Evolutionary conservation across 106 monocot genomes (phyloP), one percentile per base, ranked within the genome.

Genomic region (Dendrobium chrysotoxum): DNA sequence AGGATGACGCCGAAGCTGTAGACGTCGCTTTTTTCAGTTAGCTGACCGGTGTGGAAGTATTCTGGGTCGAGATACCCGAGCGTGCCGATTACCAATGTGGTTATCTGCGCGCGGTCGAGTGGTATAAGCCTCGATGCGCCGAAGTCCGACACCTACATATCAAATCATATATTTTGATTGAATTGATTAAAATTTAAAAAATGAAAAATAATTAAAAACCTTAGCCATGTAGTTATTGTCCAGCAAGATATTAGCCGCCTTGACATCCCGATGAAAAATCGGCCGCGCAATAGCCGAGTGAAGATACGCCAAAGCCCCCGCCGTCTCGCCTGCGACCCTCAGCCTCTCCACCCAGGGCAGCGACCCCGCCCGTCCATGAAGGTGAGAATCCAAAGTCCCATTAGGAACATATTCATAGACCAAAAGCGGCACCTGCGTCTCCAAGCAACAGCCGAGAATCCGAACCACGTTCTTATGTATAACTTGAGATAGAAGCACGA

Each of bases 11-110:
- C 87, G 46, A 87, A 87, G 75, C 89, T 86, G 70, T 89, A 89
- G 6, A 89, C 89, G 26, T 89, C 89, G 73, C 89, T 89, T 76
- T 83, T 86, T 18, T 86, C 84, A 7, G 86, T 89, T 10, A 89
- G 41, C 28, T 50, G 68, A 0, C 84, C 79, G 0, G 84, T 84
- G 8, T 82, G 83, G 12, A 89, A 81, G 66, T 86, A 89, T 46
- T 81, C 89, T 0, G 89, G 89, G 78, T 89, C 89, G 6, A 89
- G 50, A 66, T 89, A 89, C 1, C 89, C 89, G 30, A 79, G 28
- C 1, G 89, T 89, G 8, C 89, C 89, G 17, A 57, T 75, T 9
- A 89, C 79, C 25, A 89, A 2, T 9, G 87, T 85, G 5, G 81
- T 82, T 0, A 88, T 16, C 3, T 82, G 41, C 0, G 40, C 57